Base-by-base conservation (phyloP, 306 rosid genomes). In the Clitoria ternatea region DNA sequence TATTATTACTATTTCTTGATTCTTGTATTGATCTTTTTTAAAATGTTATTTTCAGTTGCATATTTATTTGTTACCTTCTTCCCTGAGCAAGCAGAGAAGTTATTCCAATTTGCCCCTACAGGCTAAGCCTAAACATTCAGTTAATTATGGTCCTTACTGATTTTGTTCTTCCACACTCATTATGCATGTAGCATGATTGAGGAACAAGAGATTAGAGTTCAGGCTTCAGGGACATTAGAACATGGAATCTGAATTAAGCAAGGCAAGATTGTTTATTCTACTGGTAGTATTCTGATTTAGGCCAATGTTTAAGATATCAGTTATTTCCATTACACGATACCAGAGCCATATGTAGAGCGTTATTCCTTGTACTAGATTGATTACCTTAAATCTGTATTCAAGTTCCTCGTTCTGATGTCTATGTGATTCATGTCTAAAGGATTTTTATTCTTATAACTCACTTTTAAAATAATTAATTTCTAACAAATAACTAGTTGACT, bases 41-140 rank as follows among this genome's bases (percentile, higher is more conserved):
- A 5, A 18, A 23, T 69, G 56, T 80, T 56, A 64, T 14, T 52
- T 75, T 49, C 86, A 94, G 98, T 90, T 83, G 98, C 98, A 65
- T 87, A 64, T 77, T 42, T 91, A 20, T 94, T 94, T 85, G 59
- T 90, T 57, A 94, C 98, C 43, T 84, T 94, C 83, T 94, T 94
- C 80, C 98, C 98, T 50, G 97, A 94, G 1, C 97, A 94, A 81
- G 98, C 98, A 15, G 98, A 94, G 88, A 89, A 90, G 83, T 53
- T 94, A 64, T 53, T 94, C 64, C 85, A 84, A 77, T 2, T 87
- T 69, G 85, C 60, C 64, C 89, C 94, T 12, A 18, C 80, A 55
- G 69, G 88, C 61, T 93, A 85, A 71, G 55, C 69, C 48, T 30
- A 30, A 70, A 64, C 29, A 5, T 37, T 65, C 12, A 4, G 53